Evolutionary conservation across 2,329 filamentous ascomycete genomes (phyloP).

Genomic region (Pseudogymnoascus sp.): DNA sequence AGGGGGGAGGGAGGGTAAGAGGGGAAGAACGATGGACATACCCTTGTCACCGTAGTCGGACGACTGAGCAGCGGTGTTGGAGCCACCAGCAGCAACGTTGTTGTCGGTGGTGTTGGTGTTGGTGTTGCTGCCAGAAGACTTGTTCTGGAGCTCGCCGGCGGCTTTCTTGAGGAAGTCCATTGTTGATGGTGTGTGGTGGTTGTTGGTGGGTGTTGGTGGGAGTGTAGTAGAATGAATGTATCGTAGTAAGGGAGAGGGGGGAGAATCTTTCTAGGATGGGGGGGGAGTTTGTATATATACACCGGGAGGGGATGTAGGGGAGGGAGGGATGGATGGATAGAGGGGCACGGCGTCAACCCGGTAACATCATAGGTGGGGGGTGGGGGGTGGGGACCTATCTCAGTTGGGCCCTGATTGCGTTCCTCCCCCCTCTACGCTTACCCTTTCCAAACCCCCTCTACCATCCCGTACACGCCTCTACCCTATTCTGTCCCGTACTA

Average conservation of each 20-base stretch:
- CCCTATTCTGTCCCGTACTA: not conserved
- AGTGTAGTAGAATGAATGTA: not conserved
- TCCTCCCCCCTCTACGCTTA: not conserved
- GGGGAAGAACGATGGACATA: constrained; percentile 18
- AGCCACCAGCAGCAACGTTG: not conserved
- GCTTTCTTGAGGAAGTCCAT: constrained; percentile 28
- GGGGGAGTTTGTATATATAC: not conserved
- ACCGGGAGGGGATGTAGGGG: not conserved
- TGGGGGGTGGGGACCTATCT: too few relatives aligned
- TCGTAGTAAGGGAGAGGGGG: not conserved
- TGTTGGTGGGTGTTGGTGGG: not conserved
- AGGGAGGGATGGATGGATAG: not conserved
- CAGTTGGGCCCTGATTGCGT: not conserved
- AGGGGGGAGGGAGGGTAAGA: too few relatives aligned
- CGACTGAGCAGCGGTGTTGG: constrained; percentile 15
- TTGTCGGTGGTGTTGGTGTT: too few relatives aligned
- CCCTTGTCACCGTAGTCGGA: constrained; percentile 45
- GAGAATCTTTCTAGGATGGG: not conserved
- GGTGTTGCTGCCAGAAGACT: not conserved
- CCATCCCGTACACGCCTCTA: not conserved
- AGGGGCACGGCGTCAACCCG: not conserved
- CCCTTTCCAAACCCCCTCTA: not conserved
- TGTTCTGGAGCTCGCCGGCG: constrained; percentile 10
- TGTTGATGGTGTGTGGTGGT: not conserved
- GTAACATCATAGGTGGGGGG: not conserved